Conservation (phyloP, 768 basidiomycete genomes). For the Phaffia tasmanica region DNA sequence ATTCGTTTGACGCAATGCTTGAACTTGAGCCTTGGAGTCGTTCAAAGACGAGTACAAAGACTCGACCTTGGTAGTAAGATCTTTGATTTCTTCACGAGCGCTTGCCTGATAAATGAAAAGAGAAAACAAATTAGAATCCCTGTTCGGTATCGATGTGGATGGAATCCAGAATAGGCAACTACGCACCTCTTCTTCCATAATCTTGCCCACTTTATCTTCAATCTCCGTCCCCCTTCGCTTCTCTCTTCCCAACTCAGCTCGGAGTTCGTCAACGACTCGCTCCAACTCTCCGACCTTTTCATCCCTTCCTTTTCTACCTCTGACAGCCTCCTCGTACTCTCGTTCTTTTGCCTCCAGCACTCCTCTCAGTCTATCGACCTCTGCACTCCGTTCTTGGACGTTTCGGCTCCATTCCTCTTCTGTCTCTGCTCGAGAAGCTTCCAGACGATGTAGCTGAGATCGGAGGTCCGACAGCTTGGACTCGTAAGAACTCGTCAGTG, state of each 20-base stretch:
- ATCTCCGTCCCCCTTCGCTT: constrained; percentile 37
- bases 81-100: constrained; percentile 44
- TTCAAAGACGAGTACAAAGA: constrained; percentile 58
- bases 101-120: constrained; percentile 38
- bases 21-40: constrained; percentile 58
- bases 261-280: constrained; percentile 47
- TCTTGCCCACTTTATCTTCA: constrained; percentile 33
- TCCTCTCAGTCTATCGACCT: constrained; percentile 60
- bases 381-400: constrained; percentile 62
- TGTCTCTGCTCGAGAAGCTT: constrained; percentile 72
- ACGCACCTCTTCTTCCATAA: constrained; percentile 47
- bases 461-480: constrained; percentile 60
- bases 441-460: constrained; percentile 51
- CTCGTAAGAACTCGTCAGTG: constrained; percentile 67
- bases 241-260: constrained; percentile 37
- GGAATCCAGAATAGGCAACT: not conserved
- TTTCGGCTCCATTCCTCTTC: constrained; percentile 85
- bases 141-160: constrained; percentile 40
- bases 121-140: constrained; percentile 28
- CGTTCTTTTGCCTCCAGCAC: constrained; percentile 51
- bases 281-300: constrained; percentile 48
- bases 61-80: constrained; percentile 42
- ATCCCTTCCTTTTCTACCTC: constrained; percentile 44
- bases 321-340: constrained; percentile 50
- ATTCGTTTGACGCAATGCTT: constrained; percentile 58